Evolutionary conservation across 345 rosid species (phyloP).

Genomic region (Aethionema arabicum): DNA sequence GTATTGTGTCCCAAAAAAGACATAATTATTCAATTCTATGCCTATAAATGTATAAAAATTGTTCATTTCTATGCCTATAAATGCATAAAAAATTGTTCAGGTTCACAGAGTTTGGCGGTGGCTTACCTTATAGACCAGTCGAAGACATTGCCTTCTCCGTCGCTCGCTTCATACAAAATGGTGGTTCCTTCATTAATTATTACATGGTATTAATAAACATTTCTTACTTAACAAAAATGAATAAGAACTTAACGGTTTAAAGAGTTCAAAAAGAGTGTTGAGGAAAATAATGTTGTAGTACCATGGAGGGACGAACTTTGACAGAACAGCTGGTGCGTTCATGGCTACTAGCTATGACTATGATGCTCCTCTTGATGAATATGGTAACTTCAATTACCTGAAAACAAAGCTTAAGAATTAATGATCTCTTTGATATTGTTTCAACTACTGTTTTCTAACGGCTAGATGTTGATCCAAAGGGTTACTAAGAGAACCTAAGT

Average conservation of each 20-base stretch:
- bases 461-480: constrained; percentile 38
- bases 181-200: constrained; percentile 77
- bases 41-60: not conserved
- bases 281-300: constrained; percentile 49
- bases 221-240: not conserved
- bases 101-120: constrained; percentile 72
- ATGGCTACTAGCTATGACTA: constrained; percentile 94
- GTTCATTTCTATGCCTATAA: not conserved
- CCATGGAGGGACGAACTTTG: constrained; percentile 97
- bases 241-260: not conserved
- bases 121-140: constrained; percentile 71
- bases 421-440: not conserved
- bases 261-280: not conserved
- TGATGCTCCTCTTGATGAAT: constrained; percentile 96
- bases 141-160: constrained; percentile 87
- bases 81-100: constrained; percentile 36
- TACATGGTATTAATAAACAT: constrained; percentile 59
- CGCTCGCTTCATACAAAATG: constrained; percentile 75
- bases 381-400: constrained; percentile 43
- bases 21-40: no score
- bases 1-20: not conserved
- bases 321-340: constrained; percentile 79
- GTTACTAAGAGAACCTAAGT: constrained; percentile 76
- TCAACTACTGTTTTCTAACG: constrained; percentile 1
- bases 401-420: not conserved